Conservation (phyloP, 768 basidiomycete species). For the Clitopilus passeckerianus region DNA sequence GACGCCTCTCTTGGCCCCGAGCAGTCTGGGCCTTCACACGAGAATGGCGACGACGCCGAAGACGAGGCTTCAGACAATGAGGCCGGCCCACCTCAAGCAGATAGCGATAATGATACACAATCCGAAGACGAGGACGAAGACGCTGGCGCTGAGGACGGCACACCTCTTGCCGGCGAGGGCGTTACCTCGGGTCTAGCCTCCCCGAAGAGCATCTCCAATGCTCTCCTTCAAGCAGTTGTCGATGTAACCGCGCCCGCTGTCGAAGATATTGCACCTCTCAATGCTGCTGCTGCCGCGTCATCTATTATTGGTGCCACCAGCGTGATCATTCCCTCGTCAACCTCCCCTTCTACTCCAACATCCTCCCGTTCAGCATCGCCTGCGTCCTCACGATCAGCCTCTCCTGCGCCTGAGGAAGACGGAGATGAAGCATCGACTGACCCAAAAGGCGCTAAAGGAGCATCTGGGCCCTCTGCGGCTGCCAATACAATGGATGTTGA, state of each 20-base stretch:
- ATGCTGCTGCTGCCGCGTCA: conserved; percentile 35
- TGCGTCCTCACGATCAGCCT: conserved; percentile 35
- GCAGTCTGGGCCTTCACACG: neutral
- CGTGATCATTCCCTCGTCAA: conserved; percentile 31
- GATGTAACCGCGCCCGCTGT: conserved; percentile 24
- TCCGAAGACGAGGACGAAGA: conserved; percentile 21
- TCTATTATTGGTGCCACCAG: conserved; percentile 44
- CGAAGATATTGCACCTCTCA: conserved; percentile 21
- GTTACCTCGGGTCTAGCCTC: conserved; percentile 7
- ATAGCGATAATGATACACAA: conserved; percentile 18
- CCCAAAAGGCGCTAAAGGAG: conserved; percentile 13
- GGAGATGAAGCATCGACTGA: conserved; percentile 22
- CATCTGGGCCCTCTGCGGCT: conserved; percentile 1
- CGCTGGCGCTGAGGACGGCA: conserved; percentile 14
- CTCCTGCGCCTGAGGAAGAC: conserved; percentile 24
- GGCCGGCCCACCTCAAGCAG: conserved; percentile 8
- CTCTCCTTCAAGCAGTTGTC: conserved; percentile 20
- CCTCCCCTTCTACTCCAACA: conserved; percentile 24
- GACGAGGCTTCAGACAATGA: conserved; percentile 12
- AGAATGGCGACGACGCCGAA: conserved; percentile 11
- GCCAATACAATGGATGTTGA: conserved; percentile 22
- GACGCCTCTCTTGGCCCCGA: conserved; percentile 1
- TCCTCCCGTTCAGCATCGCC: conserved; percentile 22
- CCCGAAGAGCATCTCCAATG: conserved; percentile 13
- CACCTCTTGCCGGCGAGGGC: conserved; percentile 4